A percentile compares a stretch with the other conserved stretches of the same genome.
Evolutionary conservation across 139 green algal species (phyloP).

Genomic region (Chlorella sp.): DNA sequence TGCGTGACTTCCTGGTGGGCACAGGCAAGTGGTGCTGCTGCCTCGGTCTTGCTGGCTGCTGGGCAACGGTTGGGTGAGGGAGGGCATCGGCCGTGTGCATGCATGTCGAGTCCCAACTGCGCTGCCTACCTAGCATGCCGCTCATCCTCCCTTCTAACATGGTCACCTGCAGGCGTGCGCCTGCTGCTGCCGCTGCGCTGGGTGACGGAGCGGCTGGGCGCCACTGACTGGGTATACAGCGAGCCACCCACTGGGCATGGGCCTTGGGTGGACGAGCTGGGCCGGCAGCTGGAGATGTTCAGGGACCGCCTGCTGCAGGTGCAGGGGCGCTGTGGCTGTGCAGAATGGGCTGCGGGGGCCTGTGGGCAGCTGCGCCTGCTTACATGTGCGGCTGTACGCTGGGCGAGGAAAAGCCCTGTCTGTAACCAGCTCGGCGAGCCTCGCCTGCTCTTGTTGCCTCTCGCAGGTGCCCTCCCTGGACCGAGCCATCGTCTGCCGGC

Average conservation of each 20-base stretch:
- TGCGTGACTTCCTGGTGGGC: constrained; percentile 39
- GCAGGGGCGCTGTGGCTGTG: not conserved
- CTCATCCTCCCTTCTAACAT: not conserved
- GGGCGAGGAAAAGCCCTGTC: not conserved
- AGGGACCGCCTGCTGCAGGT: constrained; percentile 39
- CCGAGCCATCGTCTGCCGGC: not conserved
- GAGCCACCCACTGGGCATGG: constrained; percentile 34
- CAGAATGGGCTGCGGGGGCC: not conserved
- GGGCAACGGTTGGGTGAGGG: not conserved
- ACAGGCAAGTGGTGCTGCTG: constrained; percentile 27
- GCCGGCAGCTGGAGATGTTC: constrained; percentile 40
- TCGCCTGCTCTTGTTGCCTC: not conserved
- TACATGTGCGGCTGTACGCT: not conserved
- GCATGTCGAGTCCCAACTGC: too few relatives aligned
- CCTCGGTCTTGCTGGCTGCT: not conserved
- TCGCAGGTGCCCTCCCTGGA: constrained; percentile 14
- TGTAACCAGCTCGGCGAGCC: not conserved
- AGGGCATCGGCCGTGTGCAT: too few relatives aligned
- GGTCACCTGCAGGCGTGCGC: constrained; percentile 9
- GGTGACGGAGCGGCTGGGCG: constrained; percentile 37
- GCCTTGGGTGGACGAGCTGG: constrained; percentile 52
- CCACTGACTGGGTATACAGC: constrained; percentile 31
- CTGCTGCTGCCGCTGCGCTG: constrained; percentile 41
- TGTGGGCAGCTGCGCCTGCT: not conserved
- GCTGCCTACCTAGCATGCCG: not conserved